These are phyloP conservation scores for Tylopilus cervinicoccineus DNA, from an alignment of 768 basidiomycete genomes.

Conservation along the genomic window DNA sequence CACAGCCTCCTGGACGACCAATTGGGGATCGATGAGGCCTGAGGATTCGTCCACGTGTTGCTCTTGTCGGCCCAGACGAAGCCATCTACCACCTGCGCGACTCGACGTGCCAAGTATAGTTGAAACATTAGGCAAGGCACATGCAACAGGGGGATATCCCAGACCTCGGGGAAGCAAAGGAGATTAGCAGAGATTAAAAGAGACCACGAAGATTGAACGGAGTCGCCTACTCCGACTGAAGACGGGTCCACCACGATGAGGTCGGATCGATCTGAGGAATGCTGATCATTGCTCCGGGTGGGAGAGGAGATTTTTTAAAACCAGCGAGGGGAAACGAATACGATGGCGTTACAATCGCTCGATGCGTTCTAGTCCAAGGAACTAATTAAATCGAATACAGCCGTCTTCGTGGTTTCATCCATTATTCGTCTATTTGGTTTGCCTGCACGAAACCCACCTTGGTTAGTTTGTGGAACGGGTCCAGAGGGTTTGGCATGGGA, in stretches of 20 bases:
- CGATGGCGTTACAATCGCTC: not conserved
- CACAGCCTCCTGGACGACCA: not conserved
- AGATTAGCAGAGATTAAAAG: constrained; percentile 4
- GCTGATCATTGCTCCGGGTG: constrained; percentile 14
- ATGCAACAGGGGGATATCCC: not conserved
- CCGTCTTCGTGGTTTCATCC: not conserved
- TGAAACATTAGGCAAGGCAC: constrained; percentile 6
- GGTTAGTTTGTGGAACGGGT: not conserved
- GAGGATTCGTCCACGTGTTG: constrained; percentile 13
- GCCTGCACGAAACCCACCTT: not conserved
- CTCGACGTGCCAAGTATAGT: not conserved
- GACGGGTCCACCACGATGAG: constrained; percentile 11
- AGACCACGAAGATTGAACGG: constrained; percentile 15
- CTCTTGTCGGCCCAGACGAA: not conserved
- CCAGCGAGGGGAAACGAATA: not conserved
- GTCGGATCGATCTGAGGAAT: constrained; percentile 20
- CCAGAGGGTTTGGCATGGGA: not conserved
- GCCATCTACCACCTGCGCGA: not conserved
- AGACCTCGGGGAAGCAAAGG: not conserved
- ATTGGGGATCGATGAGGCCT: not conserved
- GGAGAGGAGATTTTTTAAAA: constrained; percentile 1
- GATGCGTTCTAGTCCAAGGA: not conserved
- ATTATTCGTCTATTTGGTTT: not conserved
- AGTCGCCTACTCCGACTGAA: constrained; percentile 3
- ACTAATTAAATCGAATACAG: not conserved